Conservation (phyloP, 148 eudicot genomes). For the Fagopyrum esculentum region DNA sequence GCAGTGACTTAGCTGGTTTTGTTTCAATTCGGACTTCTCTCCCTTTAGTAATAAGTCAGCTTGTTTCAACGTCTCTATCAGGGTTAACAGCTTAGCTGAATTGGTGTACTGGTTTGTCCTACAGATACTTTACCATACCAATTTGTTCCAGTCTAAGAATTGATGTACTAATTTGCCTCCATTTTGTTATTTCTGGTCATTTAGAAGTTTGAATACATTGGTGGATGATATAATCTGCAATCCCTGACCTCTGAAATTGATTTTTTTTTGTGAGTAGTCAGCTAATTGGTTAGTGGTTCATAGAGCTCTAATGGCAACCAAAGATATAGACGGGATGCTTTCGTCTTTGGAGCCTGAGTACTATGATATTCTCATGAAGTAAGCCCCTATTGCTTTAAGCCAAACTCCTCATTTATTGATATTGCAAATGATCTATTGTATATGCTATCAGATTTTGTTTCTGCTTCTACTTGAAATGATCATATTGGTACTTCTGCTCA, state of each 20-base stretch:
- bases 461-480: background rate
- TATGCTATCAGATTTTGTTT: background rate
- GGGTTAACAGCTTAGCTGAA: too few relatives aligned
- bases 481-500: background rate
- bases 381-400: background rate
- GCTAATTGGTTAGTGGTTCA: slow-evolving; percentile 97
- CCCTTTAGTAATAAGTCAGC: background rate
- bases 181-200: background rate
- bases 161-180: background rate
- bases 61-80: too few relatives aligned
- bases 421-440: background rate
- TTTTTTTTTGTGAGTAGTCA: slow-evolving; percentile 37
- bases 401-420: background rate
- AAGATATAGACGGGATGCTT: slow-evolving; percentile 85
- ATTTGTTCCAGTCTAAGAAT: background rate
- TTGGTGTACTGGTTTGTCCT: too few relatives aligned
- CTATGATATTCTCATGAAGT: slow-evolving; percentile 95
- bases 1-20: background rate
- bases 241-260: background rate
- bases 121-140: background rate
- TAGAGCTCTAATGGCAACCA: slow-evolving; percentile 90
- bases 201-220: background rate
- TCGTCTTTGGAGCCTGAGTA: slow-evolving; percentile 85
- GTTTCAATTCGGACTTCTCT: background rate
- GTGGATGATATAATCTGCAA: slow-evolving; percentile 3